Base-by-base conservation (phyloP, 345 rosid species). In the Eucalyptus cloeziana region DNA sequence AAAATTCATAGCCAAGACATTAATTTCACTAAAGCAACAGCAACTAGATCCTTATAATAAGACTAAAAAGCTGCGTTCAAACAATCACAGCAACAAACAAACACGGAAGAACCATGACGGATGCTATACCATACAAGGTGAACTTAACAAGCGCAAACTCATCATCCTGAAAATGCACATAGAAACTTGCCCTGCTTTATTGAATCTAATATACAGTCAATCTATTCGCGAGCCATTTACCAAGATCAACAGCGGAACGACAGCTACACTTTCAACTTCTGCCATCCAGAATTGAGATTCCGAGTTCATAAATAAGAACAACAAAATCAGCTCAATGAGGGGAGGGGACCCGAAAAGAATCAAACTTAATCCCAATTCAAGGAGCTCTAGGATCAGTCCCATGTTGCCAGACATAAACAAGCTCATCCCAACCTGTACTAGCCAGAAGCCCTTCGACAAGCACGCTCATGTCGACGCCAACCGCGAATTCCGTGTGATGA, bases 341-440 rank as follows among this genome's bases (percentile, higher is more conserved):
- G 45, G 43, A 69, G 5, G 58, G 44, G 8, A n/a, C 30, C 45
- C 27, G 0, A 76, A 71, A 71, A 21, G 31, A 47, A 8, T 27
- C 37, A 45, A 86, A 80, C 60, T 88, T 47, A 85, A 87, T 86
- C 80, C 92, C 31, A 67, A 30, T 22, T 89, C 92, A 97, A 91
- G 92, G 91, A 4, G 96, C 97, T 93, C 96, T 94, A 0, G 99
- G 99, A 86, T 96, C 99, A 90, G 94, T 97, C 88, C 99, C 98
- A 37, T 97, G 97, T 90, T 95, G 99, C 99, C 99, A 97, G 86
- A 97, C 95, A 16, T 94, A 97, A 58, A 98, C 99, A 86, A 96
- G 88, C 93, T 96, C 99, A 31, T 98, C 99, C 99, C 99, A 98
- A 27, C 99, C 99, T 0, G 99, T 95, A 64, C 99, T 98, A 10